A percentile compares a stretch with the other conserved stretches of the same genome.
These are phyloP conservation scores for Wickerhamiella qilinensis DNA, from an alignment of 805 yeast genomes.

Conservation along the genomic window DNA sequence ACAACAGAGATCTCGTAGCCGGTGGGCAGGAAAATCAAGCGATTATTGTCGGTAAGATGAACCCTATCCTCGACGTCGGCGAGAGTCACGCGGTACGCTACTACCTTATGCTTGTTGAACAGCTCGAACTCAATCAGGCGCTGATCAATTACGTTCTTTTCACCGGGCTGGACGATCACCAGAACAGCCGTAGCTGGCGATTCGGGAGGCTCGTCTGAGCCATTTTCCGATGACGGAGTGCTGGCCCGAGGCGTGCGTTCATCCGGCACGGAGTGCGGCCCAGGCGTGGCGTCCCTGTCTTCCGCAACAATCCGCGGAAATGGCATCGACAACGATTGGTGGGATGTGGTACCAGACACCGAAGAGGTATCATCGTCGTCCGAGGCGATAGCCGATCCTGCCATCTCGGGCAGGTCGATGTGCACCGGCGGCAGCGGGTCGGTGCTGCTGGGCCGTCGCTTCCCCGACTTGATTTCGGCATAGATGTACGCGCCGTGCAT, in stretches of 20 bases:
- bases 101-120: slow-evolving; percentile 37
- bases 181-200: slow-evolving; percentile 22
- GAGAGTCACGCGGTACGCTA: slow-evolving; percentile 50
- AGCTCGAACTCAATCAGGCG: slow-evolving; percentile 63
- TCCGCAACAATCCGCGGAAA: not conserved
- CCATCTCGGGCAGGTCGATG: not conserved
- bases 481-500: slow-evolving; percentile 40
- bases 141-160: slow-evolving; percentile 85
- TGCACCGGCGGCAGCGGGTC: not conserved
- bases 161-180: slow-evolving; percentile 70
- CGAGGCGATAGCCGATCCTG: not conserved
- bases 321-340: not conserved
- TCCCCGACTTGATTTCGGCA: slow-evolving; percentile 7
- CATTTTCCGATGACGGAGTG: not conserved
- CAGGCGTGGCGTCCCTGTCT: not conserved
- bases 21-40: slow-evolving; percentile 36
- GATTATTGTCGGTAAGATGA: slow-evolving; percentile 18
- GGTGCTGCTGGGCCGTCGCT: not conserved
- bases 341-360: not conserved
- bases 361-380: slow-evolving; percentile 8
- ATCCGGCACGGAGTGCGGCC: not conserved
- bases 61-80: slow-evolving; percentile 36
- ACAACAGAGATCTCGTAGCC: slow-evolving; percentile 71
- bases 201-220: not conserved
- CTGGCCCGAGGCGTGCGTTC: not conserved